These are phyloP conservation scores for Sclerotinia sclerotiorum DNA, from an alignment of 2,329 filamentous ascomycete genomes.

Conservation along the genomic window DNA sequence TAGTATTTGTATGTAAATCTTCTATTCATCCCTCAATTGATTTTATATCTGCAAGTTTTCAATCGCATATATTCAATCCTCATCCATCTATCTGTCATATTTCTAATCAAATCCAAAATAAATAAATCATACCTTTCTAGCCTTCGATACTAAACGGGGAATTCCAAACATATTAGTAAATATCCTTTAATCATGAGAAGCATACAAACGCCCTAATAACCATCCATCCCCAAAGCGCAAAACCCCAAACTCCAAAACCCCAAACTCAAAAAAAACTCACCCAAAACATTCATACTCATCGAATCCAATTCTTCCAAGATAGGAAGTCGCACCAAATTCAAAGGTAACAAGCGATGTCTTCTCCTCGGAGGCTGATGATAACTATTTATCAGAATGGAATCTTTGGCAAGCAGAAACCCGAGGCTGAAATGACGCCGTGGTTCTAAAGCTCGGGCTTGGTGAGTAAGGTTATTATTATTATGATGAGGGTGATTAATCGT, in stretches of 20 bases:
- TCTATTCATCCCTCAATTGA: too few species aligned
- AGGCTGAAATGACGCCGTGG: conserved; percentile 13
- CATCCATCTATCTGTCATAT: background rate
- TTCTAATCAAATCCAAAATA: background rate
- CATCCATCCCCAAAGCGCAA: background rate
- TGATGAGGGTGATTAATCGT: too few species aligned
- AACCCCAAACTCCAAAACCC: too few species aligned
- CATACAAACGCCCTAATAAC: background rate
- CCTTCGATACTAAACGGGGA: conserved; percentile 20
- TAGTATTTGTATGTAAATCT: background rate
- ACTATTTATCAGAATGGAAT: conserved; percentile 1
- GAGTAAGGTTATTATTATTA: too few species aligned
- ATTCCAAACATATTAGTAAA: conserved; percentile 12
- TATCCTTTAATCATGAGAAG: background rate
- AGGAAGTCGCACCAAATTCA: background rate
- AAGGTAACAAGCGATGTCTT: background rate
- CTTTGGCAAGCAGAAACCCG: background rate
- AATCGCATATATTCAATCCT: background rate
- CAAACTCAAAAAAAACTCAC: conserved; percentile 1
- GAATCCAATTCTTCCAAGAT: conserved; percentile 8
- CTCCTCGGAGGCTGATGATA: background rate
- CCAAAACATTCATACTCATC: conserved; percentile 19
- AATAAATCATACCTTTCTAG: conserved; percentile 20
- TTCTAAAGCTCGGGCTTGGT: background rate
- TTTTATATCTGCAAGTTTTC: background rate